Conservation (phyloP, 169 alveolate species). For the Theileria sp. region DNA sequence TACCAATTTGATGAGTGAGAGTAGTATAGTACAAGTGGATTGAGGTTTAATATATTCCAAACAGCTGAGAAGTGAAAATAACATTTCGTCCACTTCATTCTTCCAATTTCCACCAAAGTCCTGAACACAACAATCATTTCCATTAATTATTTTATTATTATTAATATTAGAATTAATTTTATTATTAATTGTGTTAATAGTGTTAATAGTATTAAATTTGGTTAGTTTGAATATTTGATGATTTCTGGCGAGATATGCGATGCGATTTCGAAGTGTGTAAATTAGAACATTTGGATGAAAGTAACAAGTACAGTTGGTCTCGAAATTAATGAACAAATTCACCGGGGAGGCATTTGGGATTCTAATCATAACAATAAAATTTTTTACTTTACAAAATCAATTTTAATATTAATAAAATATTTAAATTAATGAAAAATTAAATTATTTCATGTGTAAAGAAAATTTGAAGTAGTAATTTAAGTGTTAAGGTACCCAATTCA, state of each 20-base stretch:
- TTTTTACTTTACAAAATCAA: background rate
- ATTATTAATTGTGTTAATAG: background rate
- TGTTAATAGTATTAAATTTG: background rate
- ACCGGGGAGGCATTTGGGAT: slow-evolving; percentile 66
- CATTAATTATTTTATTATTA: background rate
- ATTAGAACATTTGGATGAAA: slow-evolving; percentile 64
- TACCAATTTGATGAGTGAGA: slow-evolving; percentile 53
- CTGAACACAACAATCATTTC: background rate
- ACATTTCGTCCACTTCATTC: slow-evolving; percentile 18
- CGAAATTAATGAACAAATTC: slow-evolving; percentile 50
- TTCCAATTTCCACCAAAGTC: background rate
- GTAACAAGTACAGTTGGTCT: slow-evolving; percentile 47
- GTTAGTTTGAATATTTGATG: background rate
- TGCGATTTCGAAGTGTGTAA: slow-evolving; percentile 39
- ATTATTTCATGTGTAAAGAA: no score
- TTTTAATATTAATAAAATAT: no score
- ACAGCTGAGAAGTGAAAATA: slow-evolving; percentile 30
- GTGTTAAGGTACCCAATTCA: background rate
- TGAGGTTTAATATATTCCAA: slow-evolving; percentile 36
- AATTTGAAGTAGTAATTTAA: no score
- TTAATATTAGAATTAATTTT: background rate
- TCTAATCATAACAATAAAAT: slow-evolving; percentile 8
- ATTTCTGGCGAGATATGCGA: slow-evolving; percentile 40
- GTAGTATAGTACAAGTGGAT: slow-evolving; percentile 45
- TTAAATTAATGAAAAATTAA: no score